Evolutionary conservation across 2,329 filamentous ascomycete genomes (phyloP).

Genomic region (Nakataea oryzae): DNA sequence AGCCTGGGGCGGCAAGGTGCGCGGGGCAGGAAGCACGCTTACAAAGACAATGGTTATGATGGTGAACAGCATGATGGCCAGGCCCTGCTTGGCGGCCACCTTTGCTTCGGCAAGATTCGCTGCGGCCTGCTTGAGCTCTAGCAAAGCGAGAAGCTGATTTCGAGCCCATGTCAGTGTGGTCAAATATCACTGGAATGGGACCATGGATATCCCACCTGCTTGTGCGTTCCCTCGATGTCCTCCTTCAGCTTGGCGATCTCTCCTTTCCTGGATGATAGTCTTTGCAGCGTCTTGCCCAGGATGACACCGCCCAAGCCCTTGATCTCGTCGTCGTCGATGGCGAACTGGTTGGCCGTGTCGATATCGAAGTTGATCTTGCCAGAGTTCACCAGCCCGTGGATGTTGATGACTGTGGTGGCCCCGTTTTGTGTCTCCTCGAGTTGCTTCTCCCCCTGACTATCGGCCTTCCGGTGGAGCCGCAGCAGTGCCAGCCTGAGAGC

Average conservation of each 20-base stretch:
- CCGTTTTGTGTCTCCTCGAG: background rate
- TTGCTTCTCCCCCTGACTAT: background rate
- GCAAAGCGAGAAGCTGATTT: background rate
- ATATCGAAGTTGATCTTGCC: background rate
- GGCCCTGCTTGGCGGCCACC: slow-evolving; percentile 21
- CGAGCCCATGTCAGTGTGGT: too few relatives aligned
- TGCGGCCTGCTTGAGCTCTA: slow-evolving; percentile 18
- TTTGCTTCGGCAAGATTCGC: slow-evolving; percentile 18
- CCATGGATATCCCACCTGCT: background rate
- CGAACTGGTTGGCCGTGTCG: background rate
- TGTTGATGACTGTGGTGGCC: background rate
- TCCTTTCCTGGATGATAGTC: background rate
- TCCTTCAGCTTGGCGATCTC: background rate
- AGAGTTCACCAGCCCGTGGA: background rate
- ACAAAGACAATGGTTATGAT: slow-evolving; percentile 35
- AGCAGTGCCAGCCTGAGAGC: background rate
- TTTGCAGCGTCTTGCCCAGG: background rate
- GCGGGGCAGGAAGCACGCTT: slow-evolving; percentile 8
- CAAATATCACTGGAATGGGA: too few relatives aligned
- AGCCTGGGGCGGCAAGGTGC: background rate
- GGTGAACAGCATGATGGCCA: slow-evolving; percentile 34
- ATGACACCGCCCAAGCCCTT: background rate
- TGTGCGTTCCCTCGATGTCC: background rate
- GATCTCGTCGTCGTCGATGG: background rate
- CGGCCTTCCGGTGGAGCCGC: background rate